Evolutionary conservation across 768 basidiomycete genomes (phyloP).

Genomic region (Trichaptum fuscoviolaceum): DNA sequence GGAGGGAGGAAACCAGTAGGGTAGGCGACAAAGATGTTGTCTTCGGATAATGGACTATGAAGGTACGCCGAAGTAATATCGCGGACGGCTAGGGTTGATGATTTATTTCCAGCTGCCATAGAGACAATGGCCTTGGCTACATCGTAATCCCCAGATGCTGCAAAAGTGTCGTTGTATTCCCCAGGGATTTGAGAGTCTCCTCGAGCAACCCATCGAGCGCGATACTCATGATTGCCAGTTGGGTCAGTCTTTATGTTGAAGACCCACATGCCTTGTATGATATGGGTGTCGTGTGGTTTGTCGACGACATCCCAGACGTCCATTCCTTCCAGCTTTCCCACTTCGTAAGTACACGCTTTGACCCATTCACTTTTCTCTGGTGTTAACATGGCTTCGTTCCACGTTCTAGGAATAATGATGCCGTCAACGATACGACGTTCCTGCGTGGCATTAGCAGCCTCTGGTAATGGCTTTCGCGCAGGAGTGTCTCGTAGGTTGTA

Average conservation of each 20-base stretch:
- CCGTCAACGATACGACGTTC: background rate
- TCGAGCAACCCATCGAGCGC: constrained; percentile 24
- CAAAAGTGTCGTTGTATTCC: background rate
- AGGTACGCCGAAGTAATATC: constrained; percentile 15
- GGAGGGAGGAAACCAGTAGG: constrained; percentile 8
- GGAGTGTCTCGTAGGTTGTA: background rate
- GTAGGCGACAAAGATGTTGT: constrained; percentile 9
- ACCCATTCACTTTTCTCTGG: constrained; percentile 6
- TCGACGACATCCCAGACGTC: constrained; percentile 19
- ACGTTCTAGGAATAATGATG: background rate
- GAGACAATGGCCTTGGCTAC: background rate
- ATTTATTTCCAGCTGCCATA: background rate
- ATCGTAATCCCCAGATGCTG: background rate
- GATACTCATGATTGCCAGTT: constrained; percentile 16
- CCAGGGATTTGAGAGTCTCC: constrained; percentile 24
- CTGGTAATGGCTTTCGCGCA: background rate
- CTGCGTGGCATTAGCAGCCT: background rate
- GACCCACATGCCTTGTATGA: constrained; percentile 21
- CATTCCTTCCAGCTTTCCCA: constrained; percentile 1
- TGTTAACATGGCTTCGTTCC: constrained; percentile 6
- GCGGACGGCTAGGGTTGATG: constrained; percentile 2
- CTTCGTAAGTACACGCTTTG: background rate
- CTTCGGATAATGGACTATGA: constrained; percentile 5
- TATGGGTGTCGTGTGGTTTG: constrained; percentile 14
- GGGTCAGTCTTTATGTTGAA: constrained; percentile 19